Conservation (phyloP, 306 rosid genomes). For the Vigna mungo region DNA sequence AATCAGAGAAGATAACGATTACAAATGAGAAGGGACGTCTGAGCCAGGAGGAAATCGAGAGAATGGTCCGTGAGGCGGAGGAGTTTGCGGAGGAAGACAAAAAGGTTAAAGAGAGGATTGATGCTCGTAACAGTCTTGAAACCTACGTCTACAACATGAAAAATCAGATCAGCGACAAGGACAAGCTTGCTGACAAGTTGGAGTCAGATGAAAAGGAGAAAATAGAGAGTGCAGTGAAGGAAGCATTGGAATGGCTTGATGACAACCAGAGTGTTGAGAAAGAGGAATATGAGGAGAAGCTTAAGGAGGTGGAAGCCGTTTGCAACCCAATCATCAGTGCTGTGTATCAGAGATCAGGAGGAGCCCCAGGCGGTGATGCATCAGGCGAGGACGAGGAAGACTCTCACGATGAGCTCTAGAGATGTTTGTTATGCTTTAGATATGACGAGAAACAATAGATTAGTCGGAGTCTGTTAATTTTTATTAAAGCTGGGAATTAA, state of each 20-base stretch:
- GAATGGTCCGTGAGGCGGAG: slow-evolving; percentile 97
- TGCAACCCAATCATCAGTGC: slow-evolving; percentile 94
- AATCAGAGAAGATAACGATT: slow-evolving; percentile 97
- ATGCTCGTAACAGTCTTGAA: slow-evolving; percentile 89
- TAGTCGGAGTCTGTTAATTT: slow-evolving; percentile 56
- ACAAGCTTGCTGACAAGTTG: slow-evolving; percentile 96
- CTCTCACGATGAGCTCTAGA: slow-evolving; percentile 89
- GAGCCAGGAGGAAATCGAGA: slow-evolving; percentile 94
- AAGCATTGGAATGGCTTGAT: slow-evolving; percentile 95
- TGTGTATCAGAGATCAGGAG: slow-evolving; percentile 88
- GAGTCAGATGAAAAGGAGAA: slow-evolving; percentile 97
- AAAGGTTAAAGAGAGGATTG: slow-evolving; percentile 94
- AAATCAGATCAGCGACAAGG: slow-evolving; percentile 88
- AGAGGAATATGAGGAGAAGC: slow-evolving; percentile 96
- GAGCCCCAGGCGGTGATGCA: slow-evolving; percentile 71
- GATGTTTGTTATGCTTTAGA: slow-evolving; percentile 15
- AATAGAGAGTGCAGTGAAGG: slow-evolving; percentile 87
- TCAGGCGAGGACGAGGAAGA: slow-evolving; percentile 79
- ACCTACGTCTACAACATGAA: slow-evolving; percentile 96
- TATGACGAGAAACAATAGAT: slow-evolving; percentile 49
- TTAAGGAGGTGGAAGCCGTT: slow-evolving; percentile 93
- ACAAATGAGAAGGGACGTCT: slow-evolving; percentile 96
- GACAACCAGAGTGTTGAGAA: slow-evolving; percentile 92
- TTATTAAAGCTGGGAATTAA: slow-evolving; percentile 49
- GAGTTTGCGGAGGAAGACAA: slow-evolving; percentile 98